Evolutionary conservation across 1,139 yeast species (phyloP), one percentile per base, ranked within the genome.

Genomic region (Debaryomycetaceae sp.): DNA sequence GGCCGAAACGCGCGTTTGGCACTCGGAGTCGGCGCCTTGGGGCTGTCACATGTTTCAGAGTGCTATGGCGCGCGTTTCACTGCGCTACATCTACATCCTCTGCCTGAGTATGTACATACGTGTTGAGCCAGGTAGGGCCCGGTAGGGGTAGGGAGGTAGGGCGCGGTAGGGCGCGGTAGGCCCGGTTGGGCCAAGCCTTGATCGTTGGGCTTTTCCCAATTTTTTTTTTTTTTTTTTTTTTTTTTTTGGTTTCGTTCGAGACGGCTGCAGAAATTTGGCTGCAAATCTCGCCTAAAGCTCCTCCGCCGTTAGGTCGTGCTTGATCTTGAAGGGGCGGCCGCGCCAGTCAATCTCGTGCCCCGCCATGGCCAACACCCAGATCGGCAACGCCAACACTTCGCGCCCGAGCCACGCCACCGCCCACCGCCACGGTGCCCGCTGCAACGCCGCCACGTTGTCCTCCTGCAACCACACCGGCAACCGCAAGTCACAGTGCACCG

Each of bases 331-430:
- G 3, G 88, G 86, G 37, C 75, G 66, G 16, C 86, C 84, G 38
- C 96, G 64, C 96, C 96, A 86, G 38, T 78, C 81, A 24, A 86
- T 82, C 32, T 69, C 71, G 22, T 82, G 80, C 0, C 96, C 95
- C 25, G 66, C 45, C 81, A 86, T 81, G 1, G 96, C 95, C 23
- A 61, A 65, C 3, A 81, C 41, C 96, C 96, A 86, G 16, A 86
- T 75, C 0, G 95, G 95, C 20, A 86, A 60, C 2, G 96, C 96
- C 37, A 85, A 57, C 0, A 67, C 14, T 48, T 86, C 96, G 32
- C 96, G 62, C 28, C 75, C 49, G 0, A 69, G 22, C 96, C 96
- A 86, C 16, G 61, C 45, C 29, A 45, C 43, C 5, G 49, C 30
- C 71, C 71, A 65, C 20, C 37, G 42, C 22, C 34, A 25, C 13